A percentile compares a stretch with the other conserved stretches of the same genome.
These are phyloP conservation scores for Hypocrella siamensis DNA, from an alignment of 2,329 filamentous ascomycete genomes.

Conservation along the genomic window DNA sequence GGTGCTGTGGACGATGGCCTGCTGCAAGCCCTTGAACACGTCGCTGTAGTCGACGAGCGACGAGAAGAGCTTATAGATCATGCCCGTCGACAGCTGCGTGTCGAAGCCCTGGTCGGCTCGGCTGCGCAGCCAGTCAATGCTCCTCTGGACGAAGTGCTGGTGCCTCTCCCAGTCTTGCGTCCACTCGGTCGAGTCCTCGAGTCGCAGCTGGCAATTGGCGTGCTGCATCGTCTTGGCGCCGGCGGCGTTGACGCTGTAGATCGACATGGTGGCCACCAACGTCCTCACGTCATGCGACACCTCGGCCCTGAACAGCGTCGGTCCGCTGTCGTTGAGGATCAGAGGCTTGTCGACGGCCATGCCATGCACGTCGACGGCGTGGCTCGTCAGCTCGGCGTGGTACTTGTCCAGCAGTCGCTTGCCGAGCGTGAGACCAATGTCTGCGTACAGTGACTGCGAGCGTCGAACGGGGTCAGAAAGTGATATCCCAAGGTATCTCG, in stretches of 20 bases:
- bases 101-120: constrained; percentile 2
- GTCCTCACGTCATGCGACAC: too few species aligned
- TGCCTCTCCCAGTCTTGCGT: too few species aligned
- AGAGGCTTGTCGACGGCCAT: too few species aligned
- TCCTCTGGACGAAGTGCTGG: constrained; percentile 3
- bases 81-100: constrained; percentile 2
- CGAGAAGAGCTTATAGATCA: constrained; percentile 6
- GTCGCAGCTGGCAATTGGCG: too few species aligned
- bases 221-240: too few species aligned
- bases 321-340: too few species aligned
- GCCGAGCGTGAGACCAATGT: background rate
- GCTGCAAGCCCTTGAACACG: constrained; percentile 2
- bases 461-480: background rate
- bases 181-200: too few species aligned
- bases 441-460: background rate
- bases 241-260: too few species aligned
- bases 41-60: constrained; percentile 4
- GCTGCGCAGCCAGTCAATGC: constrained; percentile 3
- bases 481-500: background rate
- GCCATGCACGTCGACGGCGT: too few species aligned
- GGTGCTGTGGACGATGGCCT: constrained; percentile 2
- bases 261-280: too few species aligned
- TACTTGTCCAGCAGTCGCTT: background rate
- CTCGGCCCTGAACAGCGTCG: too few species aligned
- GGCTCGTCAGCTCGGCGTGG: background rate